phyloP scores from a whole-genome alignment of 495 filamentous ascomycete genomes.

The Talaromyces nanjingensis region DNA sequence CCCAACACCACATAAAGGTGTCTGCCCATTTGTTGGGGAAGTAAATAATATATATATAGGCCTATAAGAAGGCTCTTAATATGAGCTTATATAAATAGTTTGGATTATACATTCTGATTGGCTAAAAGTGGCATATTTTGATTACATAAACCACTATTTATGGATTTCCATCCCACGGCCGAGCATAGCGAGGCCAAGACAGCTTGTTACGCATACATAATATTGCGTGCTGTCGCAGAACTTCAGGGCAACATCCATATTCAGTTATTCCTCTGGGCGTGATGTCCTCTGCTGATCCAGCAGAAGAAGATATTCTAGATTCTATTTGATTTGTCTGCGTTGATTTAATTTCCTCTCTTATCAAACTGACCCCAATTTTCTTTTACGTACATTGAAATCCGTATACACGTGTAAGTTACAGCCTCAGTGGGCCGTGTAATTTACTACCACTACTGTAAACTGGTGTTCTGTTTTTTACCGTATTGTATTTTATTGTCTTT shows the following conservation, averaged over 20 bases:
- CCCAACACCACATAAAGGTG: too few relatives aligned
- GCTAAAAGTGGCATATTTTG: too few relatives aligned
- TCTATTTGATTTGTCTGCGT: background rate
- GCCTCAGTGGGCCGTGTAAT: background rate
- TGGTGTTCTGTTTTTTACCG: background rate
- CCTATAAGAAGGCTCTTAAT: too few relatives aligned
- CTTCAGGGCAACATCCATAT: background rate
- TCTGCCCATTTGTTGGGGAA: too few relatives aligned
- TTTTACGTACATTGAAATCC: background rate
- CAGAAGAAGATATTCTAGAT: background rate
- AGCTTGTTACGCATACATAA: background rate
- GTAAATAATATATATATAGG: too few relatives aligned
- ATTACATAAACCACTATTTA: too few relatives aligned
- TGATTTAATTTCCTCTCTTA: background rate
- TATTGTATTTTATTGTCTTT: background rate
- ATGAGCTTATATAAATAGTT: too few relatives aligned
- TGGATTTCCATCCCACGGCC: too few relatives aligned
- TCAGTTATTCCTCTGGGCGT: background rate
- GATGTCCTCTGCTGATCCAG: background rate
- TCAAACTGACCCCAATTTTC: background rate
- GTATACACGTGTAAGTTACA: background rate
- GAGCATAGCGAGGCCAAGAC: too few relatives aligned
- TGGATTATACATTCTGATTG: too few relatives aligned
- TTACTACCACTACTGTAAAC: background rate
- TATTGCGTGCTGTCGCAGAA: background rate